Evolutionary conservation across 768 basidiomycete genomes (phyloP).

Genomic region (Boletus patriciae): DNA sequence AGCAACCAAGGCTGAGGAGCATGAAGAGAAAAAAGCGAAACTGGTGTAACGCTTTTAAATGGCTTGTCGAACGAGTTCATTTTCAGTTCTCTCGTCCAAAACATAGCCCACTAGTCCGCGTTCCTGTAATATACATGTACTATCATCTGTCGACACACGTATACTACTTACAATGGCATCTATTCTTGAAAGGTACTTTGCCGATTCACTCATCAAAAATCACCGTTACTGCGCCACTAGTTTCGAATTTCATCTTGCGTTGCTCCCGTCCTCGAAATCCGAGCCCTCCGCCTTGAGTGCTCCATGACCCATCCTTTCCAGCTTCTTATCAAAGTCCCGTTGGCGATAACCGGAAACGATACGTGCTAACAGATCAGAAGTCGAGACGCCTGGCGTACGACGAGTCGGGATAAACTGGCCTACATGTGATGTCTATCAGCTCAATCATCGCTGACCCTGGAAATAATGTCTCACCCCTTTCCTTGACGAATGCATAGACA

Average conservation of each 20-base stretch:
- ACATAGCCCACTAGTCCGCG: too few relatives aligned
- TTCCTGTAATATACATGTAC: constrained; percentile 17
- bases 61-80: background rate
- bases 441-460: background rate
- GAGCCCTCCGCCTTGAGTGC: constrained; percentile 64
- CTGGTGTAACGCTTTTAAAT: background rate
- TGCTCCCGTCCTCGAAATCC: constrained; percentile 19
- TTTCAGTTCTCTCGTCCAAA: background rate
- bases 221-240: too few relatives aligned
- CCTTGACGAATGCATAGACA: constrained; percentile 81
- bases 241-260: constrained; percentile 3
- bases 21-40: constrained; percentile 26
- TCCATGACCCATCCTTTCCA: constrained; percentile 81
- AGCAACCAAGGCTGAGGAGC: constrained; percentile 9
- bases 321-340: constrained; percentile 84
- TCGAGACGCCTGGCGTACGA: constrained; percentile 92
- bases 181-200: too few relatives aligned
- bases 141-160: too few relatives aligned
- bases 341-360: constrained; percentile 87
- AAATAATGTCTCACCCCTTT: constrained; percentile 55
- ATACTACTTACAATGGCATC: too few relatives aligned
- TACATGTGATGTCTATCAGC: constrained; percentile 29
- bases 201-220: too few relatives aligned
- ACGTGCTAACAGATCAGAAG: constrained; percentile 88
- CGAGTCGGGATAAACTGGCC: constrained; percentile 95